A percentile compares a stretch with the other conserved stretches of the same genome.
Evolutionary conservation across 208 protist species (phyloP).

Genomic region (Trypanosoma platydactyli): DNA sequence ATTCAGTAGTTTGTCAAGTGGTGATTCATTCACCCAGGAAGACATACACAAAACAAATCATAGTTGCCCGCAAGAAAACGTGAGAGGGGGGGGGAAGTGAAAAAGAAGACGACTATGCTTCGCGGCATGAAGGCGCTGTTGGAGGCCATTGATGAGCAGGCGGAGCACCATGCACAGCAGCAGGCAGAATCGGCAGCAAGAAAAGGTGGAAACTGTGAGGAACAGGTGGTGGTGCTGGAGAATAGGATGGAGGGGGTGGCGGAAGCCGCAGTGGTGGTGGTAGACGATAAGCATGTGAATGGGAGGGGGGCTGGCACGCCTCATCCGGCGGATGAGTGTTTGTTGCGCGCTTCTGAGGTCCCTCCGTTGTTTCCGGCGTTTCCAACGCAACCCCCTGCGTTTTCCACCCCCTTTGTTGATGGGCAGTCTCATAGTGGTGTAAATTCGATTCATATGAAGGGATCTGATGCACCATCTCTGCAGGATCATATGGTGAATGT

Average conservation of each 20-base stretch:
- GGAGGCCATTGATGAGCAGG: slow-evolving; percentile 40
- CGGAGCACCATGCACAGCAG: slow-evolving; percentile 53
- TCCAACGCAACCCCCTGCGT: slow-evolving; percentile 3
- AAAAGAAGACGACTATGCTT: slow-evolving; percentile 16
- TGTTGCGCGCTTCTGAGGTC: neutral
- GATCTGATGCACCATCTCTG: too few species aligned
- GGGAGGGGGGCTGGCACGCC: neutral
- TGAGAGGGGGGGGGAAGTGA: neutral
- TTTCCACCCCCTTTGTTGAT: too few species aligned
- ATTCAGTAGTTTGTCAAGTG: neutral
- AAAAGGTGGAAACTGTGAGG: slow-evolving; percentile 23
- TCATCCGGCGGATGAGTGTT: neutral
- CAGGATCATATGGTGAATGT: slow-evolving; percentile 13
- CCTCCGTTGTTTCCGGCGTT: neutral
- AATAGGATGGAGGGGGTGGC: neutral
- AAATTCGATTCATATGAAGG: too few species aligned
- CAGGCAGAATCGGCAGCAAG: slow-evolving; percentile 15
- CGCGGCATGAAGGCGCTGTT: slow-evolving; percentile 34
- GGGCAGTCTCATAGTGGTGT: too few species aligned
- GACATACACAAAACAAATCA: neutral
- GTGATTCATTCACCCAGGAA: neutral
- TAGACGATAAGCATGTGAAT: too few species aligned
- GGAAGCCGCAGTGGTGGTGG: neutral
- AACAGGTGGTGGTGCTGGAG: neutral
- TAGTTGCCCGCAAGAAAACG: neutral